Base-by-base conservation (phyloP, 768 basidiomycete genomes). In the Mycena indigotica region DNA sequence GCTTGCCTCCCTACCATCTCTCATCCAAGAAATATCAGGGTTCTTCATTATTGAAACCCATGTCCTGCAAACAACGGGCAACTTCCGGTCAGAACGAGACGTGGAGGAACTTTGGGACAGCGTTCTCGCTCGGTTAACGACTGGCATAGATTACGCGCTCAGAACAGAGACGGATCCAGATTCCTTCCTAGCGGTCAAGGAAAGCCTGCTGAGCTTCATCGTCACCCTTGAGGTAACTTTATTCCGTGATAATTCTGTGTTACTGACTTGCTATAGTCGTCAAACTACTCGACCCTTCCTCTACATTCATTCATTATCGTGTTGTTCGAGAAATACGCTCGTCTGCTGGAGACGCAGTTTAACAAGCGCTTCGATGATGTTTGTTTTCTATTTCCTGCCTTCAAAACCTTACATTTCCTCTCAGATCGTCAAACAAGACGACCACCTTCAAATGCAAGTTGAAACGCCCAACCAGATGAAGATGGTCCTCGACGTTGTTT, bases 1-100 rank as follows among this genome's bases (percentile, higher is more conserved):
- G 28, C 66, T 93, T 29, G 69, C 79, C 2, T 81, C 88, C 3
- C 82, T 98, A 4, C 79, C 88, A 1, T 69, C 82, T n/a, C 77
- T 98, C 21, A 89, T 92, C 24, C 90, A 96, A 69, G 93, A 98
- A 72, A 91, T 98, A 61, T 89, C 94, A 32, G 97, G 97, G 0
- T 99, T 97, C 73, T 99, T 98, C 75, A 94, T 99, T 56, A 87
- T 98, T 62, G 97, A 99, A 73, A 87, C 85, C 1, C 88, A 96
- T 67, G 95, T 99, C 0, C 81, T 98, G 5, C 85, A 88, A 63
- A 93, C 93, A 0, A 93, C 95, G 10, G 87, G 87, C 17, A 84
- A 82, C 29, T 99, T 99, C 75, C 85, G 97, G n/a, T 92, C 90
- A 16, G 83, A 88, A 63, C 81, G 87, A 44, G 94, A 98, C 62